phyloP scores from a whole-genome alignment of 139 green algal species.

The Spirogloea muscicola region DNA sequence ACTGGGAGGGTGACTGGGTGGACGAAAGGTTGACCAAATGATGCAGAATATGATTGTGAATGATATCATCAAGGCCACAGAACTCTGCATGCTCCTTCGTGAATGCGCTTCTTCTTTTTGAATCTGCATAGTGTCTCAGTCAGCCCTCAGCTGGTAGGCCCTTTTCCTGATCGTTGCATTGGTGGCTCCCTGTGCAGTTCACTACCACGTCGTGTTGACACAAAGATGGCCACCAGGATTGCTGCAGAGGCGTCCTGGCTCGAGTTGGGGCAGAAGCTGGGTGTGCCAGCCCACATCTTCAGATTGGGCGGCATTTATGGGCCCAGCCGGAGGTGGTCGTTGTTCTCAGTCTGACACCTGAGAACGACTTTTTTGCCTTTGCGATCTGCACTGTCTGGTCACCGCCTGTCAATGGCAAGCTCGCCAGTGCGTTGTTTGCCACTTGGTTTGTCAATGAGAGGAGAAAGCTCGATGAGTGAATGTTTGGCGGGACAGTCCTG shows the following conservation, averaged over 20 bases:
- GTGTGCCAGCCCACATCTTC: slow-evolving; percentile 65
- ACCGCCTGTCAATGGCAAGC: no score
- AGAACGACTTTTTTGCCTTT: no score
- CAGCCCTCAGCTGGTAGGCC: not conserved
- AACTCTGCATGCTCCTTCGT: not conserved
- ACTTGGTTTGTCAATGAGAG: no score
- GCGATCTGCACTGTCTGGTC: no score
- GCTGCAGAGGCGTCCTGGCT: slow-evolving; percentile 61
- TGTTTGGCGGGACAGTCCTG: no score
- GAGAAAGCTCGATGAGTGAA: no score
- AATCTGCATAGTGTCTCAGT: not conserved
- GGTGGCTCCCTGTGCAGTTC: no score
- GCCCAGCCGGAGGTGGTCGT: slow-evolving; percentile 58
- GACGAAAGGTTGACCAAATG: slow-evolving; percentile 56
- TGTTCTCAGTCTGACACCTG: no score
- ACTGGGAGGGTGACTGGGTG: slow-evolving; percentile 63
- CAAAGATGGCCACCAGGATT: not conserved
- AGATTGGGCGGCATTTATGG: slow-evolving; percentile 73
- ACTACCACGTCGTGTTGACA: no score
- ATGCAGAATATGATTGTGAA: not conserved
- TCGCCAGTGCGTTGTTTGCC: no score
- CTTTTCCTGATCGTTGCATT: not conserved
- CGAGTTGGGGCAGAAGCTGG: slow-evolving; percentile 39
- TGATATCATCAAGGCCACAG: not conserved
- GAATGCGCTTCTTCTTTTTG: not conserved